Evolutionary conservation across 257 asterid species (phyloP).

Genomic region (Marsdenia floribunda): DNA sequence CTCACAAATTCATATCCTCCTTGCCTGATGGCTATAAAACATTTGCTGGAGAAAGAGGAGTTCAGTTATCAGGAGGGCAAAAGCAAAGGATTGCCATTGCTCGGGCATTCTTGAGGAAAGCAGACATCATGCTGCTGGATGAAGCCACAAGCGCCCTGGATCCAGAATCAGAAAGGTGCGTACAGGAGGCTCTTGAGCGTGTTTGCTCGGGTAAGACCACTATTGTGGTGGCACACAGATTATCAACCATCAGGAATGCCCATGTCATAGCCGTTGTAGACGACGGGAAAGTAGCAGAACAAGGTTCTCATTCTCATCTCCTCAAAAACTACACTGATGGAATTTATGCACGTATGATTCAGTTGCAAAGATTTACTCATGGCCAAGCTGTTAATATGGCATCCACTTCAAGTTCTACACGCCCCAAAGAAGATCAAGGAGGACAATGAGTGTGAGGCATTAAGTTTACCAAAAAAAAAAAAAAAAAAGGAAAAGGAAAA

Average conservation of each 20-base stretch:
- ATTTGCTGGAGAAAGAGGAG: constrained; percentile 71
- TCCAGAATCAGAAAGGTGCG: constrained; percentile 60
- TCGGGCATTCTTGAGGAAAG: constrained; percentile 62
- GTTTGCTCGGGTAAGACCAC: constrained; percentile 76
- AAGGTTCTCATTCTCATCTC: constrained; percentile 80
- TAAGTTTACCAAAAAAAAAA: neutral
- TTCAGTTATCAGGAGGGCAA: constrained; percentile 80
- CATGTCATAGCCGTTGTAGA: constrained; percentile 75
- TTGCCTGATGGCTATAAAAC: constrained; percentile 57
- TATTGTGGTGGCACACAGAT: constrained; percentile 66
- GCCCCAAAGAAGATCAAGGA: constrained; percentile 37
- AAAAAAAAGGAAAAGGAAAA: neutral
- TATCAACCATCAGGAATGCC: constrained; percentile 69
- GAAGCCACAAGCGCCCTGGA: constrained; percentile 92
- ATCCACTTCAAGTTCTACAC: constrained; percentile 42
- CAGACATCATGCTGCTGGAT: constrained; percentile 65
- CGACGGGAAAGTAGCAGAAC: constrained; percentile 83
- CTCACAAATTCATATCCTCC: constrained; percentile 51
- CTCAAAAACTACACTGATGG: constrained; percentile 64
- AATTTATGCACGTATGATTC: constrained; percentile 74
- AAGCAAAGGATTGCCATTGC: constrained; percentile 82
- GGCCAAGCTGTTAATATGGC: constrained; percentile 58
- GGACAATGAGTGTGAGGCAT: neutral
- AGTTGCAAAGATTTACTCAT: constrained; percentile 60
- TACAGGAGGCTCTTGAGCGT: constrained; percentile 67